Evolutionary conservation across 2,329 filamentous ascomycete species (phyloP).

Genomic region (Lizonia empirigonia): DNA sequence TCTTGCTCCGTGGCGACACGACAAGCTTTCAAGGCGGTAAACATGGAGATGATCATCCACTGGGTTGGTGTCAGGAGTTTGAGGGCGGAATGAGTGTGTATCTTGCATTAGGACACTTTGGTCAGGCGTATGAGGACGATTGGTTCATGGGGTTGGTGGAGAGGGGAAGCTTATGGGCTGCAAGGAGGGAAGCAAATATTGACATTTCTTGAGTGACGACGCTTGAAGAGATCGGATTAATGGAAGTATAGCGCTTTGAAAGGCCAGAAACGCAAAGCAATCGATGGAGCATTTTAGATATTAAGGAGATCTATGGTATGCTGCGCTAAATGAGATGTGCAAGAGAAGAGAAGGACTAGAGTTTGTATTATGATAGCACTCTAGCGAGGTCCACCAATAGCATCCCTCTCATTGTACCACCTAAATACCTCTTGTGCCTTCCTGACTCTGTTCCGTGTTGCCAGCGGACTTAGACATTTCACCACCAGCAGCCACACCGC

Average conservation of each 20-base stretch:
- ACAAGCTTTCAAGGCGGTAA: conserved; percentile 29
- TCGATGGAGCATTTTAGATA: too few species aligned
- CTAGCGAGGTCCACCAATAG: conserved; percentile 18
- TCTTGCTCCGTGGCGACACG: conserved; percentile 30
- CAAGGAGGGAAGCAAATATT: conserved; percentile 10
- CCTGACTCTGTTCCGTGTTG: conserved; percentile 14
- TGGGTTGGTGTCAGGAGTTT: conserved; percentile 40
- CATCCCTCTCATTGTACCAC: conserved; percentile 18
- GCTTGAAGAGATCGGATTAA: too few species aligned
- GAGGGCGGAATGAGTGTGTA: conserved; percentile 33
- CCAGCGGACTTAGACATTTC: conserved; percentile 17
- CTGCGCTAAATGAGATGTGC: not conserved
- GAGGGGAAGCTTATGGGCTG: conserved; percentile 30
- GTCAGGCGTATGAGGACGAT: conserved; percentile 30
- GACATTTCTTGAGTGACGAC: too few species aligned
- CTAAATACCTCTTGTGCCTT: conserved; percentile 15
- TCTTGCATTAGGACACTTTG: conserved; percentile 37
- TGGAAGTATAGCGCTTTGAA: too few species aligned
- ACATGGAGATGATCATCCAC: conserved; percentile 35
- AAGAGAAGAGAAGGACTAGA: too few species aligned
- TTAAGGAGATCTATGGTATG: not conserved
- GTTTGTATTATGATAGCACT: too few species aligned
- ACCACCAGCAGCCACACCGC: conserved; percentile 13
- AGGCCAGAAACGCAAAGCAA: too few species aligned
- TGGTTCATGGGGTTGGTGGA: conserved; percentile 31